Conservation (phyloP, 2,329 filamentous ascomycete genomes). For the Paecilomyces variotii region DNA sequence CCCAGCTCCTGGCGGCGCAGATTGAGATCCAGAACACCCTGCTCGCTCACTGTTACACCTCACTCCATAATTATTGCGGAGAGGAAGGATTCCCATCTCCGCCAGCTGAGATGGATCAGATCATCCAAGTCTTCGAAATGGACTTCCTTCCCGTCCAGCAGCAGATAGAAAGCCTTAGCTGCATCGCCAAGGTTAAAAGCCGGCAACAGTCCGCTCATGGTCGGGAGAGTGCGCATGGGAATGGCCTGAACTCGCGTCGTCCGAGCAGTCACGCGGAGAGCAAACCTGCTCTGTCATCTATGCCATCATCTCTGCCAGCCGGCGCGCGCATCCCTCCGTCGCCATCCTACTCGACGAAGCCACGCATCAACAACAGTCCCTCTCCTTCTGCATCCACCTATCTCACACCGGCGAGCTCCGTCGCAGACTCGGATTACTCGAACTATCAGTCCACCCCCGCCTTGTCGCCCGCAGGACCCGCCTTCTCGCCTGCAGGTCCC, state of each 20-base stretch:
- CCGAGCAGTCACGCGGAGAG: constrained; percentile 23
- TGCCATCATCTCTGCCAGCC: constrained; percentile 8
- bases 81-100: constrained; percentile 63
- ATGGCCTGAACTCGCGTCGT: constrained; percentile 25
- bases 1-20: constrained; percentile 60
- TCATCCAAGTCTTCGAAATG: constrained; percentile 58
- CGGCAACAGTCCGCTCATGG: constrained; percentile 43
- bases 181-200: constrained; percentile 60
- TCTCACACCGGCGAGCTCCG: constrained; percentile 13
- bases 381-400: not conserved
- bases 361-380: constrained; percentile 13
- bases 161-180: constrained; percentile 57
- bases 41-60: constrained; percentile 70
- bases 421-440: constrained; percentile 12
- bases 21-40: constrained; percentile 71
- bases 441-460: constrained; percentile 16
- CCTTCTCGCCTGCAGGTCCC: constrained; percentile 32
- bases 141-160: constrained; percentile 56
- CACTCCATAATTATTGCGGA: constrained; percentile 64
- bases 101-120: constrained; percentile 62
- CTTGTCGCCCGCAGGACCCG: constrained; percentile 32
- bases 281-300: constrained; percentile 18
- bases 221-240: constrained; percentile 35
- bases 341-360: constrained; percentile 20
- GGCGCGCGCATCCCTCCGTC: constrained; percentile 19